These are phyloP conservation scores for Lepidium campestre DNA, from an alignment of 441 rosid genomes.

Conservation along the genomic window DNA sequence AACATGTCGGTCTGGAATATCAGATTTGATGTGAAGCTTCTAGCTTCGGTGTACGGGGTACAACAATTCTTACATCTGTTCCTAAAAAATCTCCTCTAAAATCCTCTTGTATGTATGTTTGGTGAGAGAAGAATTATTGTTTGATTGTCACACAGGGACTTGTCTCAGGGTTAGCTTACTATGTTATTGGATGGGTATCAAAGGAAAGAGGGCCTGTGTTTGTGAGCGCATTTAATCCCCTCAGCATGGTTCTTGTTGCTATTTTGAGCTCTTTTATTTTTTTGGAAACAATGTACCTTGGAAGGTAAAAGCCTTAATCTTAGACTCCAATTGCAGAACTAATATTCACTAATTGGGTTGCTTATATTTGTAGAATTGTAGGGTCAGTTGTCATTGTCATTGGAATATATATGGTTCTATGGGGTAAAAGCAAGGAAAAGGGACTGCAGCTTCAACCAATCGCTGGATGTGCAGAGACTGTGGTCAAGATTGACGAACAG, in stretches of 20 bases:
- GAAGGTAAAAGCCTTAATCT: slow-evolving; percentile 45
- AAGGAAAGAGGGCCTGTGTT: slow-evolving; percentile 83
- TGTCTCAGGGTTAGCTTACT: slow-evolving; percentile 76
- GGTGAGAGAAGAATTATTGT: slow-evolving; percentile 9
- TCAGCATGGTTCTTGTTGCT: slow-evolving; percentile 77
- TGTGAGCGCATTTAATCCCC: slow-evolving; percentile 76
- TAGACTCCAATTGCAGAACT: not conserved
- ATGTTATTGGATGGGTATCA: slow-evolving; percentile 66
- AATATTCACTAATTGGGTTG: not conserved
- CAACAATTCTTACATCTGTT: slow-evolving; percentile 12
- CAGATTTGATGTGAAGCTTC: slow-evolving; percentile 52
- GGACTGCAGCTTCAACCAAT: slow-evolving; percentile 28
- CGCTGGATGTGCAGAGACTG: slow-evolving; percentile 7
- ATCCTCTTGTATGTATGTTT: not conserved
- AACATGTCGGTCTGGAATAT: slow-evolving; percentile 51
- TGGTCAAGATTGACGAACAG: slow-evolving; percentile 11
- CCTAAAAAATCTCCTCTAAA: not conserved
- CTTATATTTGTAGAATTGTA: slow-evolving; percentile 47
- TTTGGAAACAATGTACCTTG: slow-evolving; percentile 59
- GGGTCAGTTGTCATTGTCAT: slow-evolving; percentile 71
- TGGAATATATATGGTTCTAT: slow-evolving; percentile 73
- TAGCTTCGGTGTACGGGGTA: slow-evolving; percentile 80
- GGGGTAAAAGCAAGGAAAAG: slow-evolving; percentile 83
- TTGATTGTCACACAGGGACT: slow-evolving; percentile 56
- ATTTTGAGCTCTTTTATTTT: slow-evolving; percentile 59